A percentile compares a stretch with the other conserved stretches of the same genome.
These are phyloP conservation scores for Sphaceloma murrayae DNA, from an alignment of 2,329 filamentous ascomycete species.

Conservation along the genomic window DNA sequence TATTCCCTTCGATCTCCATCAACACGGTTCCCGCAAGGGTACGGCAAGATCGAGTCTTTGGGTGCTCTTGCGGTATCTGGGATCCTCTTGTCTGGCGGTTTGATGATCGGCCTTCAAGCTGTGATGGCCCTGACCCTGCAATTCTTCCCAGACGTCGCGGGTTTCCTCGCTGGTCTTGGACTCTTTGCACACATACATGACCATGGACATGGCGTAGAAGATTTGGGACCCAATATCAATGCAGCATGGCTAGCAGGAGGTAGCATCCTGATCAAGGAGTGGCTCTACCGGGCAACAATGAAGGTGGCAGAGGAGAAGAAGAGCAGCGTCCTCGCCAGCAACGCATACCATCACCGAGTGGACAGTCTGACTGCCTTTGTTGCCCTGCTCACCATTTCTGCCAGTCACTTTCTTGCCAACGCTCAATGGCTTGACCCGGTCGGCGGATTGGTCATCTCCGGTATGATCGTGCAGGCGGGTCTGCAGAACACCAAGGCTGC, in stretches of 20 bases:
- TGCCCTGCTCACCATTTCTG: slow-evolving; percentile 77
- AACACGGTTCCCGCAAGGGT: slow-evolving; percentile 75
- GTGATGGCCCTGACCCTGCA: slow-evolving; percentile 48
- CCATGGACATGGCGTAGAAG: slow-evolving; percentile 45
- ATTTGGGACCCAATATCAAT: slow-evolving; percentile 71
- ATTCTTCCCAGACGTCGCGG: slow-evolving; percentile 39
- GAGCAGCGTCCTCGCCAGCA: slow-evolving; percentile 89
- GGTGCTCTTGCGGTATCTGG: slow-evolving; percentile 88
- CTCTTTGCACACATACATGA: slow-evolving; percentile 48
- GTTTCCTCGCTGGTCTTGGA: slow-evolving; percentile 34
- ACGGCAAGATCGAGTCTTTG: slow-evolving; percentile 95
- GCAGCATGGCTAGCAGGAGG: slow-evolving; percentile 89
- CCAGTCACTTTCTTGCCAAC: slow-evolving; percentile 74
- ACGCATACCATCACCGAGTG: slow-evolving; percentile 91
- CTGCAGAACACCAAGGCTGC: slow-evolving; percentile 75
- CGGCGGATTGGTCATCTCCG: slow-evolving; percentile 81
- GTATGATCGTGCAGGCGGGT: slow-evolving; percentile 87
- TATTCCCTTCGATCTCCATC: slow-evolving; percentile 83
- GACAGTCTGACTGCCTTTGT: slow-evolving; percentile 94
- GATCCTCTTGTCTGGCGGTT: slow-evolving; percentile 76
- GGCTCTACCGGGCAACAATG: slow-evolving; percentile 95
- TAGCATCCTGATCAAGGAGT: slow-evolving; percentile 89
- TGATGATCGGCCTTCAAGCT: slow-evolving; percentile 74
- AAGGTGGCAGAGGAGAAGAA: slow-evolving; percentile 91
- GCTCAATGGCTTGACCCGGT: slow-evolving; percentile 92